Evolutionary conservation across 371 early-diverging fungal genomes (phyloP).

Genomic region (Mucor mucedo): DNA sequence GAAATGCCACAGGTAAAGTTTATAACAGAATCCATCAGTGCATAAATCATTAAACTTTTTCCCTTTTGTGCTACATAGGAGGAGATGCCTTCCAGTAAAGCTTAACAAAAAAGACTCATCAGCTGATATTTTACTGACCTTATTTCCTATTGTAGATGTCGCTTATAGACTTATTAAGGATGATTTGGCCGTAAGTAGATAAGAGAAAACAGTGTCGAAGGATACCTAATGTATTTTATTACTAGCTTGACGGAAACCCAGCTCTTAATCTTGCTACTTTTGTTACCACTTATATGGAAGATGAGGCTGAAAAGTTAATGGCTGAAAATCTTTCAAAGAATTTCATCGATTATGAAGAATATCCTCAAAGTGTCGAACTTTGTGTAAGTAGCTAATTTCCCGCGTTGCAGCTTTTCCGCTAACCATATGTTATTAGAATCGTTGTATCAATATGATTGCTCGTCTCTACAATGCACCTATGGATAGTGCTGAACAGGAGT

Average conservation of each 20-base stretch:
- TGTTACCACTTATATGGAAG: constrained; percentile 65
- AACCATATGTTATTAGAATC: constrained; percentile 49
- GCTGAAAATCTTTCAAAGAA: constrained; percentile 72
- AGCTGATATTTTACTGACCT: constrained; percentile 1
- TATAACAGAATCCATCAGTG: not conserved
- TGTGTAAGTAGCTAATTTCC: constrained; percentile 31
- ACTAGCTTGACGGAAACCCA: constrained; percentile 70
- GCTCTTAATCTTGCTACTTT: constrained; percentile 75
- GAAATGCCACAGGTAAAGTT: constrained; percentile 46
- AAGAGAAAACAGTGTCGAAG: not conserved
- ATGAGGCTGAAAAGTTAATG: constrained; percentile 75
- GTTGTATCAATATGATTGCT: constrained; percentile 76
- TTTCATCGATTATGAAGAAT: constrained; percentile 77
- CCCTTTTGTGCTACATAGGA: constrained; percentile 25
- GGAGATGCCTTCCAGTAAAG: constrained; percentile 53
- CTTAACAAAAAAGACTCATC: not conserved
- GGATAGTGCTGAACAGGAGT: constrained; percentile 36
- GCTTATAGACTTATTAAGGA: constrained; percentile 53
- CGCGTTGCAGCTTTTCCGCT: not conserved
- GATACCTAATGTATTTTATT: not conserved
- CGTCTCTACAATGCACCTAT: constrained; percentile 65
- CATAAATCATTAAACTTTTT: not conserved
- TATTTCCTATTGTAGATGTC: constrained; percentile 29
- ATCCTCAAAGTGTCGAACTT: constrained; percentile 55
- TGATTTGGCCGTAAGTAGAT: constrained; percentile 46